Conservation (phyloP, 75 land plant species). For the Pinus tabuliformis region DNA sequence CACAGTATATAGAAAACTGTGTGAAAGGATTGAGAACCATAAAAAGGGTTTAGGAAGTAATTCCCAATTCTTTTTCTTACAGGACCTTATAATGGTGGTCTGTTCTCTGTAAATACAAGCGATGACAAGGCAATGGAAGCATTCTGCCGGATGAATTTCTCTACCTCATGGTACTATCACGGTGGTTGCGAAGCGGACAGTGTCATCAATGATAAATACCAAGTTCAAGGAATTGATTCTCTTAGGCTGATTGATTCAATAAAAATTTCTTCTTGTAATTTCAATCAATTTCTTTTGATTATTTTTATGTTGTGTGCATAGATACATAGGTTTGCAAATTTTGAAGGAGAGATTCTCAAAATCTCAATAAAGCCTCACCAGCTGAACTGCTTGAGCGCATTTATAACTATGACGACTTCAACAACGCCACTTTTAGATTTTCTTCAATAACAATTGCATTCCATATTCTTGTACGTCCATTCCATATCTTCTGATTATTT, state of each 20-base stretch:
- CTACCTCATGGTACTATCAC: slow-evolving; percentile 30
- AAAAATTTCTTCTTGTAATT: too few species aligned
- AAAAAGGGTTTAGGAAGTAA: background rate
- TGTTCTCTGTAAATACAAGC: background rate
- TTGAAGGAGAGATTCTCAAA: background rate
- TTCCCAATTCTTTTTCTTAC: background rate
- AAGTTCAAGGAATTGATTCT: slow-evolving; percentile 6
- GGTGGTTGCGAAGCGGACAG: slow-evolving; percentile 20
- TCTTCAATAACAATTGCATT: too few species aligned
- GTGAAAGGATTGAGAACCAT: slow-evolving; percentile 16
- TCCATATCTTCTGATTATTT: too few species aligned
- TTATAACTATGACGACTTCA: too few species aligned
- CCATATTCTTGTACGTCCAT: too few species aligned
- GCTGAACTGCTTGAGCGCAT: too few species aligned
- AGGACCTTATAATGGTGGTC: background rate
- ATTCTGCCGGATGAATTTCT: slow-evolving; percentile 17
- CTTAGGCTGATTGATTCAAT: slow-evolving; percentile 29
- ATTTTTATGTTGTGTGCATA: slow-evolving; percentile 8
- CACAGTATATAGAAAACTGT: slow-evolving; percentile 39
- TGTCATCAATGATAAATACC: slow-evolving; percentile 18
- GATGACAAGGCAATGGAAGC: background rate
- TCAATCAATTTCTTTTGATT: too few species aligned
- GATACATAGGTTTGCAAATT: slow-evolving; percentile 42
- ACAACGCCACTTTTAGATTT: too few species aligned
- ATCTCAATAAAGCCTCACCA: too few species aligned